Conservation (phyloP, 768 basidiomycete species). For the Boletales sp. region DNA sequence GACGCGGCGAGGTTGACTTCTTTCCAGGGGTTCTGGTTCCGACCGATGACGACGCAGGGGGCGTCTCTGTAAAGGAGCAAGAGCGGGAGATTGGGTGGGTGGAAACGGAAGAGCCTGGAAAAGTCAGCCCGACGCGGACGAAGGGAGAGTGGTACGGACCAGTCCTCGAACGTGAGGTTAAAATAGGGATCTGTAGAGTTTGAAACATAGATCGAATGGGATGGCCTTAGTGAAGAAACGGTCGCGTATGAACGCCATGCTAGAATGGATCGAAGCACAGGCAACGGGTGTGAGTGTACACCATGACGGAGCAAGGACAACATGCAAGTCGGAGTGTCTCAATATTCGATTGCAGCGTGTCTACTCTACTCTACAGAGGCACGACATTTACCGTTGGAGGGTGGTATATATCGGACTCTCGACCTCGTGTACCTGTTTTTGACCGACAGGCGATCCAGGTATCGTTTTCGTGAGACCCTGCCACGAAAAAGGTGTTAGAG, state of each 20-base stretch:
- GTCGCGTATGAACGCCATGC: slow-evolving; percentile 10
- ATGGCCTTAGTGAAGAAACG: slow-evolving; percentile 25
- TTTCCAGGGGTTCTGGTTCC: slow-evolving; percentile 99
- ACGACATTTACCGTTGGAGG: slow-evolving; percentile 68
- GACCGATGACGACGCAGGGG: slow-evolving; percentile 89
- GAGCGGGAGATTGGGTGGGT: slow-evolving; percentile 60
- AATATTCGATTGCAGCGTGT: no score
- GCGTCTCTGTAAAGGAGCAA: slow-evolving; percentile 84
- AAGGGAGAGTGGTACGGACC: slow-evolving; percentile 45
- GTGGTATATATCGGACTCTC: slow-evolving; percentile 77
- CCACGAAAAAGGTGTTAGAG: background rate
- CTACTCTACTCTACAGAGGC: slow-evolving; percentile 17
- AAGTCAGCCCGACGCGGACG: slow-evolving; percentile 25
- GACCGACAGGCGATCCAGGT: slow-evolving; percentile 80
- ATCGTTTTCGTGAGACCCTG: slow-evolving; percentile 91
- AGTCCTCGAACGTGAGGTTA: slow-evolving; percentile 89
- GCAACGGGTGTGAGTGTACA: slow-evolving; percentile 25
- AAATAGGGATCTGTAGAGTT: slow-evolving; percentile 80
- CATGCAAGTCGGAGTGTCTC: slow-evolving; percentile 13
- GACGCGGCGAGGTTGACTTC: slow-evolving; percentile 79
- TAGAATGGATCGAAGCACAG: background rate
- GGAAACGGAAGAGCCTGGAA: slow-evolving; percentile 75
- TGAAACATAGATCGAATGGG: slow-evolving; percentile 66
- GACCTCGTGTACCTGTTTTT: slow-evolving; percentile 86
- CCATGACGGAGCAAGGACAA: slow-evolving; percentile 26